These are phyloP conservation scores for Magnaporthiopsis rhizophila DNA, from an alignment of 2,329 filamentous ascomycete species.

Conservation along the genomic window DNA sequence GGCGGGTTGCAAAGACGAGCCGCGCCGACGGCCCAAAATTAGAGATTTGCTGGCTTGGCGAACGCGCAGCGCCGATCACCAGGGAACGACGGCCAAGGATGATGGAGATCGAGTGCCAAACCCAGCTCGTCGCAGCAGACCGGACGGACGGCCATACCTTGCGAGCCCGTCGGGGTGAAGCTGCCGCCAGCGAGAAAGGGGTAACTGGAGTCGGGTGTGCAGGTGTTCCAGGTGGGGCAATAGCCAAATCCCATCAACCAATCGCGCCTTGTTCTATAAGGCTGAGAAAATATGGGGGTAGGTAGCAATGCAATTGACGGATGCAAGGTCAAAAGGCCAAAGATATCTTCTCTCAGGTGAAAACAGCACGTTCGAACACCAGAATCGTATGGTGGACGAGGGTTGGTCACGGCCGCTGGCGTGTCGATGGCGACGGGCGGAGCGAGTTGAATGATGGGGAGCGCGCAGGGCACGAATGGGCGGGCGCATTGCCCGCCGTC, in stretches of 20 bases:
- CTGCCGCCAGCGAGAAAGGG: too few relatives aligned
- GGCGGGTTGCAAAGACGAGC: too few relatives aligned
- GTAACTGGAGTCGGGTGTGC: too few relatives aligned
- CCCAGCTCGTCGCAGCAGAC: too few relatives aligned
- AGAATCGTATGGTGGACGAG: background rate
- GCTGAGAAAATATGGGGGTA: background rate
- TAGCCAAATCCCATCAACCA: background rate
- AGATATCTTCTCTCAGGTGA: background rate
- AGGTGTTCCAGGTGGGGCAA: too few relatives aligned
- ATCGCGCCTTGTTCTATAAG: background rate
- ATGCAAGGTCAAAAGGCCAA: background rate
- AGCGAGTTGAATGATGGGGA: background rate
- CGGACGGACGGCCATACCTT: too few relatives aligned
- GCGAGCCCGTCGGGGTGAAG: too few relatives aligned
- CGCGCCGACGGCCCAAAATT: too few relatives aligned
- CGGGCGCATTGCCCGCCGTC: background rate
- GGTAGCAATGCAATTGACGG: background rate
- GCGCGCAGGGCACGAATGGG: background rate
- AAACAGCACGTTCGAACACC: background rate
- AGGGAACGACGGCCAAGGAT: too few relatives aligned
- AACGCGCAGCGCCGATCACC: too few relatives aligned
- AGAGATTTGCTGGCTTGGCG: too few relatives aligned
- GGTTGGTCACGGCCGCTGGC: background rate
- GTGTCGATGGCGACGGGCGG: background rate
- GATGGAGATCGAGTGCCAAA: too few relatives aligned